Conservation (phyloP, 495 filamentous ascomycete species). For the Talaromyces adpressus region DNA sequence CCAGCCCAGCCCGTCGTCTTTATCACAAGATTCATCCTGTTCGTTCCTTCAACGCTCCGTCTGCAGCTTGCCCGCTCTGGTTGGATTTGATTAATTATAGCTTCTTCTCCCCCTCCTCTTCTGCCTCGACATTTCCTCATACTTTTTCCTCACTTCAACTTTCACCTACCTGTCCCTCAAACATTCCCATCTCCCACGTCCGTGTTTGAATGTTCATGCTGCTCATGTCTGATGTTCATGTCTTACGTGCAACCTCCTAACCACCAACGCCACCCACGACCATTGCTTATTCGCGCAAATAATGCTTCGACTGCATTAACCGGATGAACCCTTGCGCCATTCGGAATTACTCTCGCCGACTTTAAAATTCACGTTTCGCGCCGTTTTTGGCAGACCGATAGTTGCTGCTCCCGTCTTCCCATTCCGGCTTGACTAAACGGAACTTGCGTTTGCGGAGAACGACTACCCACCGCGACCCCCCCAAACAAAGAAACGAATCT, state of each 20-base stretch:
- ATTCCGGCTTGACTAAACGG: not conserved
- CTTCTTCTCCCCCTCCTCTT: constrained; percentile 4
- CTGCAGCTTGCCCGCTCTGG: constrained; percentile 1
- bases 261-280: not conserved
- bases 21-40: constrained; percentile 6
- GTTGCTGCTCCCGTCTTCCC: constrained; percentile 3
- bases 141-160: not conserved
- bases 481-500: not conserved
- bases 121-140: not conserved
- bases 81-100: constrained; percentile 3
- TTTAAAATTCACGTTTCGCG: not conserved
- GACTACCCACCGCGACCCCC: not conserved
- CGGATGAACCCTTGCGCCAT: not conserved
- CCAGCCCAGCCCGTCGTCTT: too few relatives aligned
- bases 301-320: not conserved
- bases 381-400: constrained; percentile 1
- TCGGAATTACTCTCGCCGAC: not conserved
- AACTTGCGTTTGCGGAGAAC: constrained; percentile 5
- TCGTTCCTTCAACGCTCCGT: not conserved
- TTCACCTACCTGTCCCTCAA: not conserved
- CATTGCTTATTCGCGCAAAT: not conserved
- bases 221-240: not conserved
- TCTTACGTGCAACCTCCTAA: not conserved
- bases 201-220: not conserved
- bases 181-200: not conserved